phyloP scores from a whole-genome alignment of 2,329 filamentous ascomycete genomes.

The Tolypocladium paradoxum region DNA sequence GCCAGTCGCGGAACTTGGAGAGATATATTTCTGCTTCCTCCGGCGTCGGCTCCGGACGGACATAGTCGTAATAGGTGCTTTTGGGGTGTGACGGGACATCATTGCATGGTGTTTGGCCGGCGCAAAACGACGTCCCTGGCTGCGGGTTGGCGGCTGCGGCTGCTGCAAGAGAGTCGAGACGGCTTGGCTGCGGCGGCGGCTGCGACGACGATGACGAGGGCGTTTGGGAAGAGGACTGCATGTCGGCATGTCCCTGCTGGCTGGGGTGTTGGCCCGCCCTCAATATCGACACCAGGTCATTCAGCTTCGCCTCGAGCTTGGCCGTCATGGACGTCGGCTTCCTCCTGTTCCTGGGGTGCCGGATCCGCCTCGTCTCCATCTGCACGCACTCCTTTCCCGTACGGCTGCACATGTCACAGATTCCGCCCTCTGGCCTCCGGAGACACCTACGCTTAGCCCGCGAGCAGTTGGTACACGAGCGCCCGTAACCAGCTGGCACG shows the following conservation, averaged over 20 bases:
- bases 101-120: background rate
- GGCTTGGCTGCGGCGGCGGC: constrained; percentile 11
- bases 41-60: constrained; percentile 18
- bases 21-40: constrained; percentile 29
- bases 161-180: constrained; percentile 25
- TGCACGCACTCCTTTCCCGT: constrained; percentile 36
- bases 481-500: constrained; percentile 28
- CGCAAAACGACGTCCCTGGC: background rate
- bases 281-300: constrained; percentile 36
- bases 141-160: constrained; percentile 16
- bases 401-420: constrained; percentile 32
- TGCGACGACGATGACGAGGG: constrained; percentile 4
- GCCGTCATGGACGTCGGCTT: constrained; percentile 27
- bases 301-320: constrained; percentile 38
- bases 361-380: constrained; percentile 28
- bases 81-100: background rate
- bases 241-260: background rate
- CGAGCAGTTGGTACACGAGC: constrained; percentile 35
- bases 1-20: constrained; percentile 28
- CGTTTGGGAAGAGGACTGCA: background rate
- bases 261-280: constrained; percentile 16
- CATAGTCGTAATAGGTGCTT: constrained; percentile 7
- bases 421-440: constrained; percentile 19
- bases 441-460: constrained; percentile 39
- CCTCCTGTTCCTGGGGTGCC: constrained; percentile 11